Evolutionary conservation across 2,329 filamentous ascomycete species (phyloP), one percentile per base, ranked within the genome.

Genomic region (Thermoascus crustaceus): DNA sequence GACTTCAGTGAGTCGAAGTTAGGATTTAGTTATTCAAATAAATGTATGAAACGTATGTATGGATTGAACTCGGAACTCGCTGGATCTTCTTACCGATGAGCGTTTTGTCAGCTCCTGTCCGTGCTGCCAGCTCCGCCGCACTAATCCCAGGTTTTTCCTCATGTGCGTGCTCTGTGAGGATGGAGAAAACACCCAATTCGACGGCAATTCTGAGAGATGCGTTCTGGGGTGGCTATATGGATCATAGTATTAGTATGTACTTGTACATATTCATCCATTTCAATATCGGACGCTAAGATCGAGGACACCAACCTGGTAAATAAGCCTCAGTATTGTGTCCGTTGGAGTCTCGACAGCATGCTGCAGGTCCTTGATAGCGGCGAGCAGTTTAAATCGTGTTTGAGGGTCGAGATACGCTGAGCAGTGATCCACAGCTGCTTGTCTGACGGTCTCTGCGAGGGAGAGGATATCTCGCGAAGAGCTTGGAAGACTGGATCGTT

Each of bases 281-380:
- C n/a, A n/a, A n/a, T n/a, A n/a, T n/a, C n/a, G n/a, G n/a, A n/a
- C n/a, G n/a, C n/a, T n/a, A n/a, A n/a, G n/a, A n/a, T n/a, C n/a
- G n/a, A n/a, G n/a, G n/a, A n/a, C 4, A 3, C 23, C n/a, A 47
- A 58, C 55, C 46, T 59, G 54, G 37, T 58, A 58, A 18, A 57
- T 54, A 8, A 58, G 24, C 5, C 56, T 51, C 27, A 53, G 41
- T 4, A 55, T 41, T 1, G 54, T 56, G 38, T 60, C 56, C 2
- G 47, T 45, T 4, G 56, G 56, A 1, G 53, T 54, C 42, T 60
- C 56, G 10, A 55, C 48, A 0, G 45, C 49, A 21, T 51, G 40
- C 16, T 41, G 45, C 9, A 60, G 30, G 29, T 53, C 43, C 18
- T 55, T 50, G 20, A 58, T 48, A 19, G 53, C 42, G 6, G 40